These are phyloP conservation scores for Annulohypoxylon moriforme DNA, from an alignment of 495 filamentous ascomycete species.

Conservation along the genomic window DNA sequence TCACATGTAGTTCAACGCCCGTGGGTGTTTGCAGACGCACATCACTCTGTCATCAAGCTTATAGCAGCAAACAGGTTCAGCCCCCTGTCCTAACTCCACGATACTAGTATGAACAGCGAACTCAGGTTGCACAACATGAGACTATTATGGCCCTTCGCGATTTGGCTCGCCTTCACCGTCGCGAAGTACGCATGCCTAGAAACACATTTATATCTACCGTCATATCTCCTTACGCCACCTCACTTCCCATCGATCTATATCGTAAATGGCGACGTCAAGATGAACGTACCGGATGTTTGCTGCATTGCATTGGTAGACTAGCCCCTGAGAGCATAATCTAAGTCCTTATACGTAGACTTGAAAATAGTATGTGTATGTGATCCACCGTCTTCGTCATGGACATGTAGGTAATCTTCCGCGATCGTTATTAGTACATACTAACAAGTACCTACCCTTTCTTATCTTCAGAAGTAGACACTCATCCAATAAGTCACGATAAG, in stretches of 20 bases:
- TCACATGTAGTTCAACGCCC: neutral
- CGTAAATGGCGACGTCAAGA: neutral
- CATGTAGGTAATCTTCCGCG: neutral
- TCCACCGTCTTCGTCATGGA: neutral
- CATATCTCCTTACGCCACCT: neutral
- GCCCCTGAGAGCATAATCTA: neutral
- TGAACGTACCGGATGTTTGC: neutral
- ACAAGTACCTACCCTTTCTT: neutral
- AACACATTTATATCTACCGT: neutral
- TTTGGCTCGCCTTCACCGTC: neutral
- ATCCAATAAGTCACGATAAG: neutral
- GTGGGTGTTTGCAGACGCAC: neutral
- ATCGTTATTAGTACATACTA: neutral
- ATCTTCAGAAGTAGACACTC: neutral
- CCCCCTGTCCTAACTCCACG: conserved; percentile 4
- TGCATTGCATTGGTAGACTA: neutral
- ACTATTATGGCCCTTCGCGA: conserved; percentile 2
- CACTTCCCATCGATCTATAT: neutral
- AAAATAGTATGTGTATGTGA: neutral
- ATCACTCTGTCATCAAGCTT: neutral
- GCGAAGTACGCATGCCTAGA: neutral
- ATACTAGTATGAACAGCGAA: neutral
- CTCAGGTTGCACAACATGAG: conserved; percentile 27
- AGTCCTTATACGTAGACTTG: neutral
- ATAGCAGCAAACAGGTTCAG: neutral